These are phyloP conservation scores for Isoetes taiwanensis DNA, from an alignment of 75 land plant species.

Conservation along the genomic window DNA sequence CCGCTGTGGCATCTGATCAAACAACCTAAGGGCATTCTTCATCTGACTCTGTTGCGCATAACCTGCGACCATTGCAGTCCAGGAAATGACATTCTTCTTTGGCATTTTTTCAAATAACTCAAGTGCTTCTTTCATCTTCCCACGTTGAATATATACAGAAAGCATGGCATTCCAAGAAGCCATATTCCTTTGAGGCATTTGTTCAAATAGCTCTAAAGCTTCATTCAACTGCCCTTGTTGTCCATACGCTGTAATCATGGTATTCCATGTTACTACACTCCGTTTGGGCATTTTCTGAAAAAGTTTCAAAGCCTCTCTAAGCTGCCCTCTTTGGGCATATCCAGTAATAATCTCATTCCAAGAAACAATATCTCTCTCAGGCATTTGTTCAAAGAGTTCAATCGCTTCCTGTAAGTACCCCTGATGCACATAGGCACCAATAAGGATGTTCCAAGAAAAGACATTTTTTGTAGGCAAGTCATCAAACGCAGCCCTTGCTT, in stretches of 20 bases:
- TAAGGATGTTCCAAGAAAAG: too few relatives aligned
- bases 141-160: background rate
- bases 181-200: background rate
- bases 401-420: too few relatives aligned
- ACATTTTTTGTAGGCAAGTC: too few relatives aligned
- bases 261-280: conserved; percentile 2
- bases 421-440: too few relatives aligned
- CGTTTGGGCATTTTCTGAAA: too few relatives aligned
- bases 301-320: too few relatives aligned
- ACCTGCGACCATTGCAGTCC: conserved; percentile 1
- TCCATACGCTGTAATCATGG: background rate
- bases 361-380: too few relatives aligned
- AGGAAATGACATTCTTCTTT: background rate
- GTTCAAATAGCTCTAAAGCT: background rate
- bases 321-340: too few relatives aligned
- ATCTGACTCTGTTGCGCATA: background rate
- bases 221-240: background rate
- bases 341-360: too few relatives aligned
- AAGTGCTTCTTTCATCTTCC: background rate
- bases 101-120: background rate
- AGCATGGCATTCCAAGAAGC: background rate
- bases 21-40: background rate
- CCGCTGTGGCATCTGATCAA: background rate
- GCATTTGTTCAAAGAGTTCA: too few relatives aligned
- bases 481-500: too few relatives aligned